Evolutionary conservation across 2,329 filamentous ascomycete species (phyloP).

Genomic region (Akanthomyces dipterigenus): DNA sequence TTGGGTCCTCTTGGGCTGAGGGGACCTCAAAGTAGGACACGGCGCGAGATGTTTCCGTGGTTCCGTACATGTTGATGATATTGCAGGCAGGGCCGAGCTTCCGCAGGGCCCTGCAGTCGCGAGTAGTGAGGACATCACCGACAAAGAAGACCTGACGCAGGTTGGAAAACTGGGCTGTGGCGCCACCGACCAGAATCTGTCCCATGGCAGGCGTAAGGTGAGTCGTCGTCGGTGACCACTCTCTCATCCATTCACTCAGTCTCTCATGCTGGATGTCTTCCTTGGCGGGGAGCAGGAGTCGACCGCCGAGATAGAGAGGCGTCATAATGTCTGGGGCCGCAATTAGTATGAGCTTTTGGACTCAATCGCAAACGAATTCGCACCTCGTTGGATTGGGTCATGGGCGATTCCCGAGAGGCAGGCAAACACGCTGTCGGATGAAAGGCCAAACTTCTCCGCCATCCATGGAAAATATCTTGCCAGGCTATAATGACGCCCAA

Average conservation of each 20-base stretch:
- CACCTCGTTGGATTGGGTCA: constrained; percentile 51
- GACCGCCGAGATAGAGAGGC: constrained; percentile 77
- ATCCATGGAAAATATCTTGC: constrained; percentile 92
- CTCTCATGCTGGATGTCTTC: constrained; percentile 84
- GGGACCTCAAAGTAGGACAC: constrained; percentile 80
- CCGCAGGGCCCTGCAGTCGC: constrained; percentile 72
- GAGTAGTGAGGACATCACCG: constrained; percentile 79
- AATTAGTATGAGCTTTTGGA: too few species aligned
- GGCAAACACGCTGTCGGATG: constrained; percentile 67
- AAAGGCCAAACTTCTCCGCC: constrained; percentile 72
- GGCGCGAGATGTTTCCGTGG: constrained; percentile 74
- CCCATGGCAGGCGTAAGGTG: constrained; percentile 97
- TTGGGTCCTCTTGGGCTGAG: constrained; percentile 49
- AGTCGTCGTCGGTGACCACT: constrained; percentile 67
- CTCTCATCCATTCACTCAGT: constrained; percentile 81
- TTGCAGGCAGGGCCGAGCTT: constrained; percentile 65
- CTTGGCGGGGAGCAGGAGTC: constrained; percentile 68
- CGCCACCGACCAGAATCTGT: constrained; percentile 84
- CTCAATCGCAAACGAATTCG: too few species aligned
- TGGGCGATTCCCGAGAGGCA: constrained; percentile 74
- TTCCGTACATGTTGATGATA: constrained; percentile 83
- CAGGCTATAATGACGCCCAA: constrained; percentile 78
- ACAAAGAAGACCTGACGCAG: constrained; percentile 84
- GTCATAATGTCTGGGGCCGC: constrained; percentile 66
- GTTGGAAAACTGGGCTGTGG: constrained; percentile 66